Conservation (phyloP, 2,329 filamentous ascomycete genomes). For the Fusarium sp. region DNA sequence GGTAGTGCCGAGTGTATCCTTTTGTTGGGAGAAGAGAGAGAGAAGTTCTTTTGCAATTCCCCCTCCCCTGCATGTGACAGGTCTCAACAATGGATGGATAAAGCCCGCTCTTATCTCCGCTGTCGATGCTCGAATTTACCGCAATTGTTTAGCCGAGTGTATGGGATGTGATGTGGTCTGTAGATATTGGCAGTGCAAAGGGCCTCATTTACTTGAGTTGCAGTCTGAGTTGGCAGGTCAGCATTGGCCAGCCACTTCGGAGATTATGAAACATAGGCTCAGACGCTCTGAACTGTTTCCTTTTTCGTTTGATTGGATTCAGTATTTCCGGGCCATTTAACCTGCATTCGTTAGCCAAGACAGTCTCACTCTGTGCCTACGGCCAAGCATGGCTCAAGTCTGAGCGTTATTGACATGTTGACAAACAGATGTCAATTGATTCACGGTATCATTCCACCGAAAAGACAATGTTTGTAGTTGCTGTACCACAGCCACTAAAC, state of each 20-base stretch:
- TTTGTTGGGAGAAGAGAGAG: constrained; percentile 22
- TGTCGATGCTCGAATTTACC: neutral
- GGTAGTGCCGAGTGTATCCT: constrained; percentile 29
- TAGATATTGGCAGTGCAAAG: neutral
- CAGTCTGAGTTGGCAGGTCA: constrained; percentile 25
- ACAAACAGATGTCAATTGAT: neutral
- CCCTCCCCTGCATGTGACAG: constrained; percentile 25
- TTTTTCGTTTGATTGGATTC: constrained; percentile 9
- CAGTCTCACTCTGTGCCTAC: neutral
- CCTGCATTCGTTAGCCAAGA: neutral
- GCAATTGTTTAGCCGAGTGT: constrained; percentile 1
- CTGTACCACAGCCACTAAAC: neutral
- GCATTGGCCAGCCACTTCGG: constrained; percentile 14
- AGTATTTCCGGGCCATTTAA: neutral
- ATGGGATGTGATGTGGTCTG: neutral
- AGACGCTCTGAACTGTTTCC: neutral
- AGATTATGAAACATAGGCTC: constrained; percentile 25
- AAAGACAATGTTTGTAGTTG: neutral
- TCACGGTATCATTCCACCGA: neutral
- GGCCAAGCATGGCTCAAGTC: neutral
- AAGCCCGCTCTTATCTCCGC: constrained; percentile 34
- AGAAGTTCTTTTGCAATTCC: neutral
- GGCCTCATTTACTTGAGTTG: constrained; percentile 16
- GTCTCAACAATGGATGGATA: constrained; percentile 25
- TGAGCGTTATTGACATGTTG: neutral